Evolutionary conservation across 1,284 basidiomycete species (phyloP), one percentile per base, ranked within the genome.

Genomic region (Moesziomyces antarcticus): DNA sequence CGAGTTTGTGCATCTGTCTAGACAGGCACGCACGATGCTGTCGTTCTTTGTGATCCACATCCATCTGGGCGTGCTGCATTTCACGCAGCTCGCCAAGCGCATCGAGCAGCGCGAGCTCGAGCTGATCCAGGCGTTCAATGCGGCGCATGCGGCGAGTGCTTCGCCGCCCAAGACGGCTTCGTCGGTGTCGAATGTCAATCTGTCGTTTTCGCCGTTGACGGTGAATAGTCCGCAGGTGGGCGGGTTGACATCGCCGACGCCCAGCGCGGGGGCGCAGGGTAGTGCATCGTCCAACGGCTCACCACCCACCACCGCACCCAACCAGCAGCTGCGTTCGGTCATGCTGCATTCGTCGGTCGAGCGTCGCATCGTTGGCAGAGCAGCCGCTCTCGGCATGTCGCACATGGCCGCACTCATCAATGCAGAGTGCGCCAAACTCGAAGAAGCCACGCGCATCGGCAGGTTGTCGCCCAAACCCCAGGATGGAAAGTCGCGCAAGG

Each of bases 31-130:
- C 24, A 75, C 60, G 45, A 75, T 72, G 68, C 14, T 75, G 27
- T 46, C 45, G 3, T 70, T 75, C 45, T 72, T 75, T 40, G 73
- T 72, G 30, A 64, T 75, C 3, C 73, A 75, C 40, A 75, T 75
- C 27, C 73, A 75, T 40, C 20, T 72, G 14, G 73, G 73, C 0
- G 68, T 71, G 35, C 33, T 75, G 21, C 73, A 75, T 30, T 75
- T 75, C 27, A 57, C 53, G 21, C 60, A 60, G 40, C 30, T 75
- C 37, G 63, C 68, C 3, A 71, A 72, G 60, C 52, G 44, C 21
- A 66, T 74, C 13, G 72, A 74, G 47, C 53, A 57, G 54, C 70
- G 70, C 54, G 72, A 74, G 51, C 33, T 67, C 48, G 72, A 74
- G 33, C 24, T 74, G 35, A 61, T 74, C 7, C 63, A 70, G 49